A percentile compares a stretch with the other conserved stretches of the same genome.
phyloP scores from a whole-genome alignment of 73 alveolate genomes.

The Paramecium octaurelia region DNA sequence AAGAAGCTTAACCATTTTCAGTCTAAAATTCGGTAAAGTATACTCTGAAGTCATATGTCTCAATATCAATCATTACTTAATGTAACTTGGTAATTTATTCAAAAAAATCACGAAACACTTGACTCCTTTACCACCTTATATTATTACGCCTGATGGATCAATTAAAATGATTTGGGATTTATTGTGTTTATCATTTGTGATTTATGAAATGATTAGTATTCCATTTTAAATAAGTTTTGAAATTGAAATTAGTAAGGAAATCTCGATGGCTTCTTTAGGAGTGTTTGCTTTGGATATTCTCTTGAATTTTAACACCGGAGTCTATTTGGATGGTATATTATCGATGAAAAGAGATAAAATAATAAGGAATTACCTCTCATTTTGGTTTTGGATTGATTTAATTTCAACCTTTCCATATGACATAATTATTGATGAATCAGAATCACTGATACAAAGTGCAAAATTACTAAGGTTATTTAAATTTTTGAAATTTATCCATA shows the following conservation, averaged over 20 bases:
- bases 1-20: not conserved
- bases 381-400: slow-evolving; percentile 42
- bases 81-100: not conserved
- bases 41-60: not conserved
- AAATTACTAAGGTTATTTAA: not conserved
- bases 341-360: slow-evolving; percentile 51
- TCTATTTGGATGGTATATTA: slow-evolving; percentile 70
- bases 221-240: slow-evolving; percentile 37
- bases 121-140: not conserved
- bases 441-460: not conserved
- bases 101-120: not conserved
- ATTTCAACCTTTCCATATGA: slow-evolving; percentile 37
- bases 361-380: slow-evolving; percentile 58
- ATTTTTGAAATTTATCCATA: not conserved
- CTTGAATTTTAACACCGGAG: slow-evolving; percentile 70
- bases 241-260: not conserved
- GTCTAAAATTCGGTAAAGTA: not conserved
- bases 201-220: not conserved
- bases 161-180: slow-evolving; percentile 73
- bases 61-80: not conserved
- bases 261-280: not conserved
- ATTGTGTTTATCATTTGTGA: not conserved
- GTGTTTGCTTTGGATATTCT: slow-evolving; percentile 43
- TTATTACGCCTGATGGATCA: slow-evolving; percentile 63
- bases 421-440: not conserved